Conservation (phyloP, 805 yeast genomes). For the Ogataea neopini region DNA sequence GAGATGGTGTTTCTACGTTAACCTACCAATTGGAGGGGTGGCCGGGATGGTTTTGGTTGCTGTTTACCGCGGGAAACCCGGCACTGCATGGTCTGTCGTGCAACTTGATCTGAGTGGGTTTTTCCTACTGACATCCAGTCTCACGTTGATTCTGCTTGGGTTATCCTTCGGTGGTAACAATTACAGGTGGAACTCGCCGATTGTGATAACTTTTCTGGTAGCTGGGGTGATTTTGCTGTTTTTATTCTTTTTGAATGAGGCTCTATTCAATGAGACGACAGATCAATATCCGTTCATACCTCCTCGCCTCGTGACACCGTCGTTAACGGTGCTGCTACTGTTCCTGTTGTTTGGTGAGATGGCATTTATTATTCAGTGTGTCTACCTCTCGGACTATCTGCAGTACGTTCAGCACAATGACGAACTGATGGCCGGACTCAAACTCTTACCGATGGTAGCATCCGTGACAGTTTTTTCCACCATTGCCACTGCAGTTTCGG, state of each 20-base stretch:
- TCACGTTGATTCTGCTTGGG: conserved; percentile 50
- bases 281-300: conserved; percentile 46
- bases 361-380: conserved; percentile 43
- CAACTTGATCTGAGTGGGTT: conserved; percentile 28
- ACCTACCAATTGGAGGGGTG: conserved; percentile 66
- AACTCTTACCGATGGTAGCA: conserved; percentile 46
- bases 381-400: conserved; percentile 47
- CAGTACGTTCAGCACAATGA: conserved; percentile 46
- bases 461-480: conserved; percentile 45
- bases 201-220: conserved; percentile 49
- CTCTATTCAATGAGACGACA: conserved; percentile 13
- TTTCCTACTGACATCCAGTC: conserved; percentile 44
- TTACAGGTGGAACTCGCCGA: conserved; percentile 56
- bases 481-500: conserved; percentile 39
- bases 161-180: conserved; percentile 59
- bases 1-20: conserved; percentile 78
- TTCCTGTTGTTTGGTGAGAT: conserved; percentile 32
- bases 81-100: neutral
- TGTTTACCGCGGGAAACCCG: conserved; percentile 10
- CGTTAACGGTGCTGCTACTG: conserved; percentile 20
- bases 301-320: conserved; percentile 38
- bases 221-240: conserved; percentile 43
- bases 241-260: conserved; percentile 42
- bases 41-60: conserved; percentile 43
- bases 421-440: conserved; percentile 49